These are phyloP conservation scores for Zanthoxylum bungeanum DNA, from an alignment of 345 rosid genomes.

Conservation along the genomic window DNA sequence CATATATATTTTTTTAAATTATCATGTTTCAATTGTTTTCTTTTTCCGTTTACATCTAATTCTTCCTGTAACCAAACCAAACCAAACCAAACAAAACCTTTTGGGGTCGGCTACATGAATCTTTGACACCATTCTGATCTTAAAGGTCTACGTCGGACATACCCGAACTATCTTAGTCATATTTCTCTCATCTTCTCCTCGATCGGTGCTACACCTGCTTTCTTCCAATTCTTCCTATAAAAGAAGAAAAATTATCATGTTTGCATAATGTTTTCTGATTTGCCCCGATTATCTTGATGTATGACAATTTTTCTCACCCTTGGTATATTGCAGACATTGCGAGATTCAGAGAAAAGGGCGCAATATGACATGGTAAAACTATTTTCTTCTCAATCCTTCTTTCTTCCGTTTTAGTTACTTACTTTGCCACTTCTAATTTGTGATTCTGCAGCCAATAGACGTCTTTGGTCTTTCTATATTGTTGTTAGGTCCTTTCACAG, in stretches of 20 bases:
- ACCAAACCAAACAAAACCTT: too few species aligned
- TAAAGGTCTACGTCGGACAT: too few species aligned
- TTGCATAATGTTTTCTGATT: neutral
- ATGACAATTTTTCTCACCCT: conserved; percentile 1
- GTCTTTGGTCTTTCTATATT: neutral
- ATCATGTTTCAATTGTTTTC: neutral
- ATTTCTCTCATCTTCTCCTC: too few species aligned
- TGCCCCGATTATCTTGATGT: neutral
- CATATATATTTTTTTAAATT: neutral
- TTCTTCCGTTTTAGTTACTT: neutral
- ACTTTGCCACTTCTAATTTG: neutral
- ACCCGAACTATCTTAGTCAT: too few species aligned
- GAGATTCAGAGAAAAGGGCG: conserved; percentile 60
- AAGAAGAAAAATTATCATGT: neutral
- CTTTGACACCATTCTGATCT: too few species aligned
- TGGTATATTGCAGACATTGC: conserved; percentile 50
- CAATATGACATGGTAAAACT: conserved; percentile 60
- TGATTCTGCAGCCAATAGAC: neutral
- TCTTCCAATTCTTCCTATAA: neutral
- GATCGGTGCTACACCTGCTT: too few species aligned
- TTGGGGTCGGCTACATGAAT: too few species aligned
- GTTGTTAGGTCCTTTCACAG: neutral
- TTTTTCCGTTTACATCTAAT: neutral
- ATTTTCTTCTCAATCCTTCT: conserved; percentile 3
- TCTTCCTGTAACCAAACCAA: neutral